These are phyloP conservation scores for Thuja plicata DNA, from an alignment of 83 land plant genomes.

Conservation along the genomic window DNA sequence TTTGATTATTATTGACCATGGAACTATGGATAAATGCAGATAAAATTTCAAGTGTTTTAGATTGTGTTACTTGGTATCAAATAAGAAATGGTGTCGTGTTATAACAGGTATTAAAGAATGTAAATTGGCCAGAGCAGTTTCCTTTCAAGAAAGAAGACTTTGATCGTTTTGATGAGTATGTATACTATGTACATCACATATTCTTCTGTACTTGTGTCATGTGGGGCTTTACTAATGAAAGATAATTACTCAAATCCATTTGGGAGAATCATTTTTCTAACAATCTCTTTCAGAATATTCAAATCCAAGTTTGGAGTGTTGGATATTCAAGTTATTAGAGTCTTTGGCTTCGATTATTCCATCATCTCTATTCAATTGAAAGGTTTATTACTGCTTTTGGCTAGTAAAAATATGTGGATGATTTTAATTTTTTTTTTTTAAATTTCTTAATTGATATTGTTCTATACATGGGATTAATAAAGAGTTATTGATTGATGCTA, in stretches of 20 bases:
- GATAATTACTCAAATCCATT: background rate
- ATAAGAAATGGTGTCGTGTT: background rate
- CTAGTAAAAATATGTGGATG: background rate
- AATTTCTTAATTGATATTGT: background rate
- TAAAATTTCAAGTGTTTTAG: background rate
- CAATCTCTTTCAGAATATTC: background rate
- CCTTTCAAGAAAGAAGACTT: constrained; percentile 93
- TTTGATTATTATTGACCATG: background rate
- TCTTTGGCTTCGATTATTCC: background rate
- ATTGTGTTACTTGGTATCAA: background rate
- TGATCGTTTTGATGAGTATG: constrained; percentile 92
- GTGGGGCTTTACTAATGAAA: background rate
- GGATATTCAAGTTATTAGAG: background rate
- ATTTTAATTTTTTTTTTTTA: background rate
- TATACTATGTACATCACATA: constrained; percentile 22
- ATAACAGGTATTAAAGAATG: constrained; percentile 68
- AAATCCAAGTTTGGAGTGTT: background rate
- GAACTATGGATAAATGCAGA: background rate
- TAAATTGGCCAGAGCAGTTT: constrained; percentile 92
- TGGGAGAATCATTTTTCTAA: background rate
- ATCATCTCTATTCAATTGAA: background rate
- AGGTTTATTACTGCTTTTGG: background rate
- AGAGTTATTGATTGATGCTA: background rate
- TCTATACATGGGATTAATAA: background rate
- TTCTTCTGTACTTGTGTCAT: background rate